phyloP scores from a whole-genome alignment of 2,329 filamentous ascomycete species.

The Ceratocystis albifundus region DNA sequence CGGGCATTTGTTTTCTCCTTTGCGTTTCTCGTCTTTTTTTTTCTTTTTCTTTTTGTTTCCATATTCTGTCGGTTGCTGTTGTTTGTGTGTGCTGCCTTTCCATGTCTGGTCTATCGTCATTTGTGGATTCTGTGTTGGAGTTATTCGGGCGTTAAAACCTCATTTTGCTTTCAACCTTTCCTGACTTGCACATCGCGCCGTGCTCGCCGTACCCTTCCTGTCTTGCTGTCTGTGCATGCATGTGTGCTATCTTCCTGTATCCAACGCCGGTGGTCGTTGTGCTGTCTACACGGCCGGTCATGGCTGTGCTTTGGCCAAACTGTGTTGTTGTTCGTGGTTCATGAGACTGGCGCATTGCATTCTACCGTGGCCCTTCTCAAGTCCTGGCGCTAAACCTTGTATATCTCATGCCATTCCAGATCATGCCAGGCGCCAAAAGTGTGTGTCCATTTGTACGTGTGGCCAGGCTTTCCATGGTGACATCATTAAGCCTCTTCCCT shows the following conservation, averaged over 20 bases:
- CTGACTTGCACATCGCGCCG: not conserved
- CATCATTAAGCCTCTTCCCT: not conserved
- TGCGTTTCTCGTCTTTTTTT: conserved; percentile 6
- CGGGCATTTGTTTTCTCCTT: not conserved
- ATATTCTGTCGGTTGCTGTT: conserved; percentile 9
- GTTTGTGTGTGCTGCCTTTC: conserved; percentile 9
- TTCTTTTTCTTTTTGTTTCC: conserved; percentile 10
- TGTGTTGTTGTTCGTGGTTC: no score
- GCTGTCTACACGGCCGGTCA: no score
- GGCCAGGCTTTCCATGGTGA: not conserved
- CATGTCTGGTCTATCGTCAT: conserved; percentile 7
- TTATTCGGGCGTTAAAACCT: conserved; percentile 12
- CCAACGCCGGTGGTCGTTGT: not conserved
- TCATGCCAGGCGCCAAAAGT: not conserved
- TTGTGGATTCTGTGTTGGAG: conserved; percentile 12
- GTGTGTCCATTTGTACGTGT: no score
- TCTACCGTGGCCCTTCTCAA: no score
- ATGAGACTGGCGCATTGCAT: no score
- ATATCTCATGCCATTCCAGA: no score
- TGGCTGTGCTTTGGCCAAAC: not conserved
- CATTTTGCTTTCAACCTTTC: conserved; percentile 10
- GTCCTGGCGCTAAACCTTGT: no score
- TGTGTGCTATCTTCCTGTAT: not conserved
- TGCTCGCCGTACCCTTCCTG: not conserved
- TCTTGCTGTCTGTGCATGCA: not conserved